A percentile compares a stretch with the other conserved stretches of the same genome.
Evolutionary conservation across 768 basidiomycete species (phyloP).

Genomic region (Galerina marginata): DNA sequence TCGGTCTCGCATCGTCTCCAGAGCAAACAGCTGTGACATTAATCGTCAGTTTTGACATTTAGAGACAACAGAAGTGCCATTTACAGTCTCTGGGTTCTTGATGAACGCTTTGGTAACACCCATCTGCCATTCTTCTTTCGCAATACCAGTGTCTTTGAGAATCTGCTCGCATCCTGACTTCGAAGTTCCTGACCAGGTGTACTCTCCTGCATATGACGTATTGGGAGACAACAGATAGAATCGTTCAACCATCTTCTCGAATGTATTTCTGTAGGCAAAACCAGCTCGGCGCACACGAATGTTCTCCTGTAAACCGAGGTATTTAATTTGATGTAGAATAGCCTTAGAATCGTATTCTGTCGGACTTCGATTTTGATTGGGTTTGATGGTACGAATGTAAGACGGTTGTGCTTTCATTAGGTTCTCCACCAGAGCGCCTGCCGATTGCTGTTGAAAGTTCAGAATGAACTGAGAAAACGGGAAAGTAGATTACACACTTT

Average conservation of each 20-base stretch:
- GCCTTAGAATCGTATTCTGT: constrained; percentile 95
- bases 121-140: constrained; percentile 99
- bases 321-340: constrained; percentile 98
- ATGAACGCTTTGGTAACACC: constrained; percentile 98
- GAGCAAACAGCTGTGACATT: constrained; percentile 82
- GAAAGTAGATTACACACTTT: constrained; percentile 58
- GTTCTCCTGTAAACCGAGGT: constrained; percentile 97
- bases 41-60: constrained; percentile 5
- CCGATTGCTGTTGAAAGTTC: constrained; percentile 67
- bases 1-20: constrained; percentile 98
- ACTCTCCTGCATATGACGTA: constrained; percentile 98
- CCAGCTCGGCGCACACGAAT: constrained; percentile 97
- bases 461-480: background rate
- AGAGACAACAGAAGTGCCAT: constrained; percentile 24
- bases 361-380: constrained; percentile 93
- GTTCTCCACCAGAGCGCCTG: constrained; percentile 94
- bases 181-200: constrained; percentile 92
- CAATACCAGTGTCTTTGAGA: constrained; percentile 92
- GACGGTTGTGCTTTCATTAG: constrained; percentile 97
- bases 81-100: constrained; percentile 97
- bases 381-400: constrained; percentile 99
- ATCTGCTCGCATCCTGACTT: constrained; percentile 93
- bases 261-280: constrained; percentile 97
- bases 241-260: constrained; percentile 98
- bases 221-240: constrained; percentile 95